Percentiles rank a stretch among this genome's conserved stretches.
Conservation (phyloP, 805 yeast species). For the Candida andamanensis region DNA sequence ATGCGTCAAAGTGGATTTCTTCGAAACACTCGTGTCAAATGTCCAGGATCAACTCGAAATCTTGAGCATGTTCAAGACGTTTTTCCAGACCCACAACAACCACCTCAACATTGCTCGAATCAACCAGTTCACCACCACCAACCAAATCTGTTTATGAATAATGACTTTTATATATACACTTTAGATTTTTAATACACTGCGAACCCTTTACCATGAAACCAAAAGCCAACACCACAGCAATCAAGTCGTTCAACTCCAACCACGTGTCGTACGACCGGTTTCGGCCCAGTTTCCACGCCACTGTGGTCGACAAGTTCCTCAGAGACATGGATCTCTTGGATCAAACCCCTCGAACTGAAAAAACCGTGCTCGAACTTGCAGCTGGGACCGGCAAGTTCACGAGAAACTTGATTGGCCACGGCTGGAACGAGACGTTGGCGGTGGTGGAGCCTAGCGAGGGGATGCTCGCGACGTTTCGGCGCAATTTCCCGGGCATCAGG, state of each 20-base stretch:
- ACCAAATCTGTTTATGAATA: conserved; percentile 4
- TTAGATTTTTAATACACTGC: too few relatives aligned
- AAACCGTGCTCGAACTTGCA: conserved; percentile 45
- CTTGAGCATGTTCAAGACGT: conserved; percentile 18
- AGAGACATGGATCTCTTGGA: conserved; percentile 26
- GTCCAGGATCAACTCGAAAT: conserved; percentile 16
- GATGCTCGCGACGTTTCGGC: conserved; percentile 45
- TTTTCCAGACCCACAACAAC: conserved; percentile 21
- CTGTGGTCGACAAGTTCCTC: conserved; percentile 41
- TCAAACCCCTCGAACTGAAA: conserved; percentile 14
- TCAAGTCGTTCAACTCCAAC: conserved; percentile 47
- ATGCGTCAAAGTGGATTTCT: conserved; percentile 26
- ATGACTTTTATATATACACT: too few relatives aligned
- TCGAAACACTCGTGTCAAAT: conserved; percentile 19
- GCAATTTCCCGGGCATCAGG: conserved; percentile 39
- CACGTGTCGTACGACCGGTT: conserved; percentile 47
- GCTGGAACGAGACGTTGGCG: conserved; percentile 32
- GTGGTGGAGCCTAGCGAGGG: conserved; percentile 57
- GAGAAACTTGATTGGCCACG: conserved; percentile 31
- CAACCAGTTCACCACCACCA: too few relatives aligned
- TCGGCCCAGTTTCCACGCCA: conserved; percentile 45
- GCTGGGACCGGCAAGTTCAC: conserved; percentile 67
- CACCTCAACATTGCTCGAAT: conserved; percentile 14
- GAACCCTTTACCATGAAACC: conserved; percentile 2
- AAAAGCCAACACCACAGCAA: conserved; percentile 31